These are phyloP conservation scores for Puccinellia tenuiflora DNA, from an alignment of 176 grass and related monocot genomes.

Conservation along the genomic window DNA sequence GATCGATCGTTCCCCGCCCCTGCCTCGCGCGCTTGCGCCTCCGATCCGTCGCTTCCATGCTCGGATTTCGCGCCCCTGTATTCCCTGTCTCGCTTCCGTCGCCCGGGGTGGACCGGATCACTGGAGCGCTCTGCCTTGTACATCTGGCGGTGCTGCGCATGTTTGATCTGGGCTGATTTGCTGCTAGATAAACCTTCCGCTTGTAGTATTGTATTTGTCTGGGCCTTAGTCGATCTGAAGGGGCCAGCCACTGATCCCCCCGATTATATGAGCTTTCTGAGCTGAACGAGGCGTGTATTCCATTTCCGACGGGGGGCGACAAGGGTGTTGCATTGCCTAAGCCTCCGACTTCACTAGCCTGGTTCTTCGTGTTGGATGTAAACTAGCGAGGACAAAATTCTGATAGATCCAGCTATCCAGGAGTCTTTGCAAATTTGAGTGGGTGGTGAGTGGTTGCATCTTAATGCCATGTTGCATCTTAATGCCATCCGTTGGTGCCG, in stretches of 20 bases:
- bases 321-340: neutral
- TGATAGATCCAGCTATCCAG: neutral
- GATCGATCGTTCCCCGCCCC: neutral
- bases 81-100: neutral
- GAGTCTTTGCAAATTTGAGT: neutral
- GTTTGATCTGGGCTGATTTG: conserved; percentile 16
- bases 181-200: neutral
- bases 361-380: neutral
- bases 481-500: neutral
- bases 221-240: neutral
- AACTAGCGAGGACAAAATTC: neutral
- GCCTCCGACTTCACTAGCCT: neutral
- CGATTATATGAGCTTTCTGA: neutral
- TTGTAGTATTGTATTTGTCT: neutral
- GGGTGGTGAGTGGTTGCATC: neutral
- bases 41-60: conserved; percentile 20
- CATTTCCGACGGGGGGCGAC: neutral
- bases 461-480: neutral
- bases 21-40: neutral
- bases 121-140: neutral
- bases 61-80: neutral
- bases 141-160: conserved; percentile 3
- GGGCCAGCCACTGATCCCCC: neutral
- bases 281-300: neutral
- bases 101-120: neutral